phyloP scores from a whole-genome alignment of 2,329 filamentous ascomycete genomes.

The Triangularia setosa region DNA sequence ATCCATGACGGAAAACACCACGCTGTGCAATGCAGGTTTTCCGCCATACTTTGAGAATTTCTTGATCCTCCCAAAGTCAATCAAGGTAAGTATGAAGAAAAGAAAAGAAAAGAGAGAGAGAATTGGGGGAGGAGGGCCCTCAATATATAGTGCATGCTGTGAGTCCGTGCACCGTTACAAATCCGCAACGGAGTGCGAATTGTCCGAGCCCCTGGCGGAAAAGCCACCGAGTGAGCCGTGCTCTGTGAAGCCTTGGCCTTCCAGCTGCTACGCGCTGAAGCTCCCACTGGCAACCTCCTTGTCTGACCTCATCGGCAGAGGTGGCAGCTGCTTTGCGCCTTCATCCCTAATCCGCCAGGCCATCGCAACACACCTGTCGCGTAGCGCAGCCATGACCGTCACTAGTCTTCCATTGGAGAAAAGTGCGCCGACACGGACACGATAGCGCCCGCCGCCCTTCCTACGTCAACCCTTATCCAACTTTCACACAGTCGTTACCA shows the following conservation, averaged over 20 bases:
- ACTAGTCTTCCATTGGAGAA: not conserved
- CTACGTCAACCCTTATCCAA: not conserved
- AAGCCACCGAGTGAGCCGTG: not conserved
- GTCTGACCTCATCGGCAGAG: not conserved
- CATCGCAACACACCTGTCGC: not conserved
- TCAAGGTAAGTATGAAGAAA: constrained; percentile 13
- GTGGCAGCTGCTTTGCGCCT: constrained; percentile 2
- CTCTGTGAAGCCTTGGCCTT: not conserved
- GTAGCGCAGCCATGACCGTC: not conserved
- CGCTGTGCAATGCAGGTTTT: constrained; percentile 8
- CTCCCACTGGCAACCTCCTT: not conserved
- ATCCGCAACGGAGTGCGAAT: not conserved
- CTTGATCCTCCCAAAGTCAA: constrained; percentile 1
- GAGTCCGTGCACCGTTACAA: constrained; percentile 15
- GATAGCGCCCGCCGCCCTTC: not conserved
- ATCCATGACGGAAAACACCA: constrained; percentile 1
- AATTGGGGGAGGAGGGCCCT: not conserved
- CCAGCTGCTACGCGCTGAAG: not conserved
- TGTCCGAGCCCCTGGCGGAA: not conserved
- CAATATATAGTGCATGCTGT: constrained; percentile 3
- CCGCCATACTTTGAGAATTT: not conserved
- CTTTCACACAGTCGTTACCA: constrained; percentile 1
- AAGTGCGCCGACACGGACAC: not conserved
- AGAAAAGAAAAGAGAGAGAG: constrained; percentile 19
- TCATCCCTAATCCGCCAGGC: not conserved